Conservation (phyloP, 805 yeast genomes). For the Saturnispora sekii region DNA sequence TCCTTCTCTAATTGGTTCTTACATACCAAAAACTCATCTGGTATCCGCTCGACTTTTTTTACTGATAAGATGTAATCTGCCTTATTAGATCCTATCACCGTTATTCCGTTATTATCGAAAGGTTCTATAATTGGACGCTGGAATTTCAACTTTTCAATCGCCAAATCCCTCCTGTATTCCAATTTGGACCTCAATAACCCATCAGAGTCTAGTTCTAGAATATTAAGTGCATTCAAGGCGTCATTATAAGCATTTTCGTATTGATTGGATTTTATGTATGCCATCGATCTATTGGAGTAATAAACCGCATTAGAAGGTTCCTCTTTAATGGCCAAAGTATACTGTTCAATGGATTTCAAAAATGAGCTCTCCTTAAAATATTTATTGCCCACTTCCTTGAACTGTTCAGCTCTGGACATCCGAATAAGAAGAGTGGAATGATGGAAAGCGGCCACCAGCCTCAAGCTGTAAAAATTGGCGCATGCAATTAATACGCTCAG, state of each 20-base stretch:
- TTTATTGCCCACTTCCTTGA: background rate
- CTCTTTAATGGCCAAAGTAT: conserved; percentile 44
- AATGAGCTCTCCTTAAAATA: conserved; percentile 17
- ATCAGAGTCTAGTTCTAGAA: background rate
- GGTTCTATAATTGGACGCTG: no score
- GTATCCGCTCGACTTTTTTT: conserved; percentile 16
- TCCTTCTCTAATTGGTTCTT: no score
- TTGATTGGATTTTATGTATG: conserved; percentile 39
- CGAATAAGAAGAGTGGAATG: background rate
- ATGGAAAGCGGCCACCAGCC: background rate
- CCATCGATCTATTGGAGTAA: conserved; percentile 61
- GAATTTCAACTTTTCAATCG: background rate
- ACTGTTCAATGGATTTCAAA: conserved; percentile 23
- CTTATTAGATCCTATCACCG: background rate
- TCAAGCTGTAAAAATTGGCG: background rate
- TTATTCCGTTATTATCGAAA: background rate
- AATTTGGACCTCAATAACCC: conserved; percentile 1
- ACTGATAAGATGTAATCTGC: conserved; percentile 7
- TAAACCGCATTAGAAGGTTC: conserved; percentile 44
- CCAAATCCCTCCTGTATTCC: conserved; percentile 2
- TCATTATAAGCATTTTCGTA: conserved; percentile 21
- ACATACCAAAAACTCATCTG: conserved; percentile 11
- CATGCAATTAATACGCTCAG: background rate
- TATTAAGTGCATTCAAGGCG: background rate
- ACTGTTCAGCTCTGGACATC: conserved; percentile 1